Conservation (phyloP, 2,329 filamentous ascomycete species). For the Cadophora malorum region DNA sequence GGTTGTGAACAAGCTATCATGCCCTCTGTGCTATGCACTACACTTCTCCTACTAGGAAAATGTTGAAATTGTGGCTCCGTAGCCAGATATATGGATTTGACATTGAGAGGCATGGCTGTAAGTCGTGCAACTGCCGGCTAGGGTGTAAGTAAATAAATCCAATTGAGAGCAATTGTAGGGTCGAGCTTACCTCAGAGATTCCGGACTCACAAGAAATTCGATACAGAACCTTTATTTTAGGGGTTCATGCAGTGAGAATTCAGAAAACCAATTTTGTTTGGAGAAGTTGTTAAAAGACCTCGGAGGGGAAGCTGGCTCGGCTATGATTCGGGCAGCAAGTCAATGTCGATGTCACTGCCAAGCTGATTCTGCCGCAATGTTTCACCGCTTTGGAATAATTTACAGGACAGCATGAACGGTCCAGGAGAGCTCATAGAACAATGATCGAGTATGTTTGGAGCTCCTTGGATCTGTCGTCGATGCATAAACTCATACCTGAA, state of each 20-base stretch:
- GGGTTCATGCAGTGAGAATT: neutral
- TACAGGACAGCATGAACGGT: neutral
- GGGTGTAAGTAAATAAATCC: slow-evolving; percentile 23
- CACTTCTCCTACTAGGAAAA: slow-evolving; percentile 83
- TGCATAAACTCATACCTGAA: slow-evolving; percentile 49
- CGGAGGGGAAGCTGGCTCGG: neutral
- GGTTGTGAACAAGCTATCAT: slow-evolving; percentile 93
- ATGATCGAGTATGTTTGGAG: slow-evolving; percentile 44
- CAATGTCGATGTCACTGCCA: slow-evolving; percentile 11
- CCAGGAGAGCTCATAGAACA: slow-evolving; percentile 23
- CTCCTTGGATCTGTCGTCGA: slow-evolving; percentile 60
- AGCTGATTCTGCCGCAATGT: neutral
- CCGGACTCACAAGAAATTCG: neutral
- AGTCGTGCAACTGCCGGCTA: slow-evolving; percentile 13
- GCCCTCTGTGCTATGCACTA: slow-evolving; percentile 90
- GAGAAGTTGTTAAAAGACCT: neutral
- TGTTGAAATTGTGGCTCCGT: slow-evolving; percentile 57
- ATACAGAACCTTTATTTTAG: neutral
- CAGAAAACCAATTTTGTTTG: neutral
- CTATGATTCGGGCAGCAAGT: neutral
- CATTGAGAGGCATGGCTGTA: slow-evolving; percentile 43
- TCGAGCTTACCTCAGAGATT: slow-evolving; percentile 5
- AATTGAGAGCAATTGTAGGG: neutral
- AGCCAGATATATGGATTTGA: slow-evolving; percentile 43
- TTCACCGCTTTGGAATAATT: slow-evolving; percentile 22